Percentiles rank a stretch among this genome's conserved stretches.
phyloP scores from a whole-genome alignment of 208 protist genomes.

The Acanthamoeba castellanii region DNA sequence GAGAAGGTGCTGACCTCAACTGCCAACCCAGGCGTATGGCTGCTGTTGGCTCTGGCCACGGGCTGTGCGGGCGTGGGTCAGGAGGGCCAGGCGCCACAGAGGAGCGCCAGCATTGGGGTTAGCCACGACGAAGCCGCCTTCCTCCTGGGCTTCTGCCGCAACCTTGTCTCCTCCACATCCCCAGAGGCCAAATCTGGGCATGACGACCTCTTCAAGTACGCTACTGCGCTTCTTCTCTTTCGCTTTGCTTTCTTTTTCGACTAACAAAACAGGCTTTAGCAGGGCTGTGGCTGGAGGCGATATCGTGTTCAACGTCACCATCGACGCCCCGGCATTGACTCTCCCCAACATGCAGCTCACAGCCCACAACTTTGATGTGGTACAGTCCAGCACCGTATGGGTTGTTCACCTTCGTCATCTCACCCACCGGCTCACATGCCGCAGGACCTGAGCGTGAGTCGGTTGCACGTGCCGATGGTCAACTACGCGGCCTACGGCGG shows the following conservation, averaged over 20 bases:
- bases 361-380: not conserved
- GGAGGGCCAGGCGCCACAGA: too few species aligned
- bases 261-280: too few species aligned
- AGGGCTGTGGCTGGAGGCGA: not conserved
- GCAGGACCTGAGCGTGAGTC: not conserved
- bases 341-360: not conserved
- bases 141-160: not conserved
- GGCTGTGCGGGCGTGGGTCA: too few species aligned
- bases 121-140: not conserved
- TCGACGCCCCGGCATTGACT: not conserved
- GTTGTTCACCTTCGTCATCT: not conserved
- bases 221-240: too few species aligned
- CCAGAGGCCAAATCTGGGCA: too few species aligned
- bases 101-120: not conserved
- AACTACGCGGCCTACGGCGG: not conserved
- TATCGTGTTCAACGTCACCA: not conserved
- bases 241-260: too few species aligned
- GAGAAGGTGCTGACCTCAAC: too few species aligned
- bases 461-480: not conserved
- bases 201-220: not conserved
- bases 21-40: too few species aligned
- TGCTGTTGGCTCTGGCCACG: too few species aligned
- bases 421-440: too few species aligned
- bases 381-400: not conserved
- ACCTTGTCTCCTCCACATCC: not conserved